Evolutionary conservation across 2,329 filamentous ascomycete genomes (phyloP), one percentile per base, ranked within the genome.

Genomic region (Colletotrichum melonis): DNA sequence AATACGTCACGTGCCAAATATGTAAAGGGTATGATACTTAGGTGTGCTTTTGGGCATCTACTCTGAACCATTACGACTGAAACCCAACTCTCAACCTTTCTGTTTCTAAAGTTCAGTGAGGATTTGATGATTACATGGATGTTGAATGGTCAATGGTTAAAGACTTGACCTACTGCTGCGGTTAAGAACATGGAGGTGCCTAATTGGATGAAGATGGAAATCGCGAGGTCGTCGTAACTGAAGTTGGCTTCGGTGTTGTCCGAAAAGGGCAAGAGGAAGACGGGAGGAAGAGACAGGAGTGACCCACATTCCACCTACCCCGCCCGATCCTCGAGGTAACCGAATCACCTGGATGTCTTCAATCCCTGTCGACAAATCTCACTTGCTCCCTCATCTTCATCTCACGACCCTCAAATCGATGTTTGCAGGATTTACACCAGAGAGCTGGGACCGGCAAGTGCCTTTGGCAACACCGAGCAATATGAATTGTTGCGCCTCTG

Each of bases 181-280:
- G 8, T 32, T 32, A 3, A 32, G 30, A 32, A 32, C 9, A 32
- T 32, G 30, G 30, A 32, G 30, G 30, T 32, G 3, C 30, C 30
- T 32, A 32, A 32, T 32, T 9, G 3, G 42, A 49, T 49, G 42
- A 49, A 49, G 7, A 49, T n/a, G 42, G 19, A 49, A 49, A 49
- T 2, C 42, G 4, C 4, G 8, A 22, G 19, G 19, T 49, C 42
- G 42, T 42, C 16, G 7, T n/a, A 14, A 19, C 52, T 35, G 26
- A 30, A 19, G 19, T 32, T 26, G 24, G 26, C 60, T 16, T 30
- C 24, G 46, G 60, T 35, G 26, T 28, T 35, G 26, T 70, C 55
- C 55, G 38, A 70, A 66, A 55, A 59, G n/a, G 67, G 67, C 62
- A 70, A 66, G 62, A 42, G 35, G 16, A 30, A 30, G 46, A 22